Evolutionary conservation across 2,329 filamentous ascomycete genomes (phyloP).

Genomic region (Ceratocystis harringtonii): DNA sequence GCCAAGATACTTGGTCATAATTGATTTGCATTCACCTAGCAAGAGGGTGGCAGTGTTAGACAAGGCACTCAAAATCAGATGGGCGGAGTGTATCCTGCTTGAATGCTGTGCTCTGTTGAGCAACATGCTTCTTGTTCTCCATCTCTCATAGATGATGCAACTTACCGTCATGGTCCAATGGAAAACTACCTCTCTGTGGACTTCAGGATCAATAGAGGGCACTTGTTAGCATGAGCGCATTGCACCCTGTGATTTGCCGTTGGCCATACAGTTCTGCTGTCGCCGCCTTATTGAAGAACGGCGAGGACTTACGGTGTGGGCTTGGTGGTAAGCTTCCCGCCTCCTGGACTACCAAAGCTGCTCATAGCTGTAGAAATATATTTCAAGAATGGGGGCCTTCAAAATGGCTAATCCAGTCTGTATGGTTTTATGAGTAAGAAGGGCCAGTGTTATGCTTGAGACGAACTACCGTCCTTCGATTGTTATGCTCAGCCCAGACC

Average conservation of each 20-base stretch:
- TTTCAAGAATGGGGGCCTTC: neutral
- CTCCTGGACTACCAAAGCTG: constrained; percentile 56
- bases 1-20: constrained; percentile 71
- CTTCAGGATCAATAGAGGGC: constrained; percentile 28
- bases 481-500: neutral
- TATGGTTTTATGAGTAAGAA: too few species aligned
- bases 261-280: neutral
- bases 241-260: too few species aligned
- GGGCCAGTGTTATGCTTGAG: too few species aligned
- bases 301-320: constrained; percentile 49
- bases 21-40: constrained; percentile 76
- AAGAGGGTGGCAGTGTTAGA: neutral
- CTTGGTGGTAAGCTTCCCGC: constrained; percentile 44
- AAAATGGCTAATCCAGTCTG: too few species aligned
- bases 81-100: neutral
- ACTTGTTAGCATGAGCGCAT: neutral
- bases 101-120: neutral
- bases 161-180: constrained; percentile 76
- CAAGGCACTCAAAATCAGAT: constrained; percentile 3
- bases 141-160: neutral
- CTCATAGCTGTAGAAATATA: constrained; percentile 31
- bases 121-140: neutral
- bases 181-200: constrained; percentile 84
- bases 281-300: neutral
- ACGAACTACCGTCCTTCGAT: neutral